Evolutionary conservation across 441 rosid species (phyloP).

Genomic region (Capsella rubella): DNA sequence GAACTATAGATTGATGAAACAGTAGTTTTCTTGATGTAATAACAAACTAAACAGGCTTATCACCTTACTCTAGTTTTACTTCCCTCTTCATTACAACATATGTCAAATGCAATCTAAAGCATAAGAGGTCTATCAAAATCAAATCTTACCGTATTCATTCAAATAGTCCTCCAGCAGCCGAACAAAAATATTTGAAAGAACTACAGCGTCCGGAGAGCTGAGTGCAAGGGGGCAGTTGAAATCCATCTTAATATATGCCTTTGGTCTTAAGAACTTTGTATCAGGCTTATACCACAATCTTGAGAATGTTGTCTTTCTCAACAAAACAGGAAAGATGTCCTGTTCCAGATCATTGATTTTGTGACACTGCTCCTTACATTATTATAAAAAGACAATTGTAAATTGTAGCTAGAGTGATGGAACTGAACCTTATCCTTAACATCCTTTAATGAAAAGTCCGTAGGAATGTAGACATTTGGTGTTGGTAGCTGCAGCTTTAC

Average conservation of each 20-base stretch:
- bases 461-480: slow-evolving; percentile 78
- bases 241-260: slow-evolving; percentile 74
- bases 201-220: slow-evolving; percentile 71
- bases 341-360: slow-evolving; percentile 26
- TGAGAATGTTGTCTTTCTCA: slow-evolving; percentile 71
- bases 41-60: not conserved
- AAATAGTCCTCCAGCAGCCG: slow-evolving; percentile 77
- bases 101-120: not conserved
- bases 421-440: slow-evolving; percentile 62
- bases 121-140: not conserved
- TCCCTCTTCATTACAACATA: not conserved
- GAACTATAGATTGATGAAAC: not conserved
- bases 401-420: slow-evolving; percentile 15
- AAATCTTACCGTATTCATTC: slow-evolving; percentile 84
- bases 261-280: slow-evolving; percentile 76
- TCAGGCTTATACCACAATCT: slow-evolving; percentile 94
- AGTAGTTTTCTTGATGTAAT: not conserved
- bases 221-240: slow-evolving; percentile 78
- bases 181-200: slow-evolving; percentile 71
- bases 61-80: not conserved
- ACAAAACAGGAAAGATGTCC: slow-evolving; percentile 63
- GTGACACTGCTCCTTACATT: not conserved
- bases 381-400: not conserved
- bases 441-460: slow-evolving; percentile 73
- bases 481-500: slow-evolving; percentile 71